These are phyloP conservation scores for Deinandra increscens DNA, from an alignment of 129 eudicot genomes.

Conservation along the genomic window DNA sequence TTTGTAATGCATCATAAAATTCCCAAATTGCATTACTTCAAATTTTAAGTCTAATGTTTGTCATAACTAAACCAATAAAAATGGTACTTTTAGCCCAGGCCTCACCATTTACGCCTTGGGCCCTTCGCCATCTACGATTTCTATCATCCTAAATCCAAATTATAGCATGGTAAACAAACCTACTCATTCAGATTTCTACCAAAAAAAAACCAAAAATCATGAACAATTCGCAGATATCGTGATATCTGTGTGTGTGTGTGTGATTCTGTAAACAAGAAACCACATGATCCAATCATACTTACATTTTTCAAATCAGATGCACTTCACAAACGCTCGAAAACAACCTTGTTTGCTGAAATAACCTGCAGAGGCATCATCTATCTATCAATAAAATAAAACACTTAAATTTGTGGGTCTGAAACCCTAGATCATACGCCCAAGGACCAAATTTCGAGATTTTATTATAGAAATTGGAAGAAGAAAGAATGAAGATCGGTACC, in stretches of 20 bases:
- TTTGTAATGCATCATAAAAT: neutral
- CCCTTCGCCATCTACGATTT: neutral
- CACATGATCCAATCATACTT: conserved; percentile 14
- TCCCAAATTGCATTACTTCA: neutral
- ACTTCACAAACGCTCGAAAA: conserved; percentile 15
- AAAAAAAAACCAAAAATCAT: conserved; percentile 3
- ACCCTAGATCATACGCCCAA: conserved; percentile 15
- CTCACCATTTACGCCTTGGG: too few relatives aligned
- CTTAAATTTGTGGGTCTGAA: neutral
- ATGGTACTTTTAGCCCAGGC: too few relatives aligned
- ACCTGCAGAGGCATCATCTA: conserved; percentile 19
- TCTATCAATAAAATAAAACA: neutral
- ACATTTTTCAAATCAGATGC: conserved; percentile 22
- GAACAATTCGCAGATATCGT: neutral
- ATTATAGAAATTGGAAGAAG: neutral
- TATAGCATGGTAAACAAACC: neutral
- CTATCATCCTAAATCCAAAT: neutral
- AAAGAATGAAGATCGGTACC: conserved; percentile 9
- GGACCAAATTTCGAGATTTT: neutral
- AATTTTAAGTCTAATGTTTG: neutral
- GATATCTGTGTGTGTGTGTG: neutral
- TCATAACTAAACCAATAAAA: too few relatives aligned
- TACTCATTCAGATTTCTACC: neutral
- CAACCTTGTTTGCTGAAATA: conserved; percentile 16
- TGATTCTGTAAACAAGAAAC: conserved; percentile 1